Conservation (phyloP, 2,329 filamentous ascomycete genomes). For the Fusarium udum region DNA sequence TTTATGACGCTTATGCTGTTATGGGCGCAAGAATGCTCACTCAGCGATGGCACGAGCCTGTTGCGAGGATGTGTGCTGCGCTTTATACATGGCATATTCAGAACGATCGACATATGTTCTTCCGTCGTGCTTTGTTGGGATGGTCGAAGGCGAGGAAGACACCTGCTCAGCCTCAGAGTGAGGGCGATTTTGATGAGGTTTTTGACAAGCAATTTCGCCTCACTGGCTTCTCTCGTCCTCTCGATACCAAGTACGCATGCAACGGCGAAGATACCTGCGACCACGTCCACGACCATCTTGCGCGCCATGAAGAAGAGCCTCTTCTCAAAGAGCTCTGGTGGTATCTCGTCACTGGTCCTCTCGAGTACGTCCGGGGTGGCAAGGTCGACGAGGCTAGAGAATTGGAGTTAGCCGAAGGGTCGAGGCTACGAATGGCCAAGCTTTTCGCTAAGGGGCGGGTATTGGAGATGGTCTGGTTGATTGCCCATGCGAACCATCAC, state of each 20-base stretch:
- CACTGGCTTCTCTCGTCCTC: slow-evolving; percentile 42
- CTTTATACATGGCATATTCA: slow-evolving; percentile 48
- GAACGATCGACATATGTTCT: slow-evolving; percentile 47
- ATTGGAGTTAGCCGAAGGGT: slow-evolving; percentile 22
- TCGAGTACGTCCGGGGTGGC: slow-evolving; percentile 26
- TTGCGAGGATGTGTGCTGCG: slow-evolving; percentile 45
- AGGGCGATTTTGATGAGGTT: slow-evolving; percentile 46
- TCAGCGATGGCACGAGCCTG: slow-evolving; percentile 46
- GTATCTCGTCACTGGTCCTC: slow-evolving; percentile 27
- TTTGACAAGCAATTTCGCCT: slow-evolving; percentile 43
- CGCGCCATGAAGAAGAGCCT: slow-evolving; percentile 8
- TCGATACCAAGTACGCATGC: slow-evolving; percentile 18
- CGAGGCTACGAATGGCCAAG: slow-evolving; percentile 34
- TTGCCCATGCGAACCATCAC: slow-evolving; percentile 37
- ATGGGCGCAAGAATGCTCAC: slow-evolving; percentile 44
- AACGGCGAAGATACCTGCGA: slow-evolving; percentile 32
- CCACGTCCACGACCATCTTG: slow-evolving; percentile 20
- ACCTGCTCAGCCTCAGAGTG: slow-evolving; percentile 36
- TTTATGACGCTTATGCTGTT: slow-evolving; percentile 36
- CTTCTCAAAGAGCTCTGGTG: slow-evolving; percentile 33
- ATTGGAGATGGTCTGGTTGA: slow-evolving; percentile 39
- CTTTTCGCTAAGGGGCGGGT: slow-evolving; percentile 34
- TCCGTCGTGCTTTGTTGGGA: slow-evolving; percentile 44
- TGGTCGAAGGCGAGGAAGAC: slow-evolving; percentile 44
- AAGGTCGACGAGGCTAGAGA: slow-evolving; percentile 23